These are phyloP conservation scores for Curvularia spicifera DNA, from an alignment of 2,329 filamentous ascomycete genomes.

Conservation along the genomic window DNA sequence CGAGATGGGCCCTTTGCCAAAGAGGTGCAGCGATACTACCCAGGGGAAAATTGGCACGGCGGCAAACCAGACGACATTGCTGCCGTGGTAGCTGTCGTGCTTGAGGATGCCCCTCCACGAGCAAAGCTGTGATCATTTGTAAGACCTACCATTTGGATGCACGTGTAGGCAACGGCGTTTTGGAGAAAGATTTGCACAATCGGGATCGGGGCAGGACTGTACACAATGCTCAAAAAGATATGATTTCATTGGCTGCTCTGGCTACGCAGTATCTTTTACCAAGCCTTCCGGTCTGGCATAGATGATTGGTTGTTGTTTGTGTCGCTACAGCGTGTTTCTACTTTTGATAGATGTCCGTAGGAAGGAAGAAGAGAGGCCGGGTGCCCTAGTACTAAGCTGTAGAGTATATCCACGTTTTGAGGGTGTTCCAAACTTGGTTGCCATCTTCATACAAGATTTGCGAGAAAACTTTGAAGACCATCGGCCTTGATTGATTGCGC, in stretches of 20 bases:
- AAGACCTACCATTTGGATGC: constrained; percentile 30
- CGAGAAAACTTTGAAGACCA: neutral
- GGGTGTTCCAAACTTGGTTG: neutral
- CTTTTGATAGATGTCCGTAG: neutral
- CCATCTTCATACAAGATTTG: neutral
- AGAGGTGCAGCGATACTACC: constrained; percentile 87
- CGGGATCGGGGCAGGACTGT: constrained; percentile 19
- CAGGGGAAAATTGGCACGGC: constrained; percentile 83
- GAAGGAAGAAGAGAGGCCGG: neutral
- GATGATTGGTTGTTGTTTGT: neutral
- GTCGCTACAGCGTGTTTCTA: neutral
- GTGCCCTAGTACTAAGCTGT: neutral
- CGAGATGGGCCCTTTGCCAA: constrained; percentile 93
- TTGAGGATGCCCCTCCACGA: constrained; percentile 31
- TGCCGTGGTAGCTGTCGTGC: constrained; percentile 69
- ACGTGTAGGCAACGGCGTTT: constrained; percentile 39
- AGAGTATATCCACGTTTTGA: neutral
- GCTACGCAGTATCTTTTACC: constrained; percentile 5
- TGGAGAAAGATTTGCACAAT: constrained; percentile 14
- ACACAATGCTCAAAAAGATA: constrained; percentile 16
- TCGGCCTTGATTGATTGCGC: too few relatives aligned
- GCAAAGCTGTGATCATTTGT: constrained; percentile 25
- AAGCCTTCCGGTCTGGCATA: neutral
- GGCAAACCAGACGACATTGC: constrained; percentile 97
- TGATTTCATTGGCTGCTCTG: constrained; percentile 7